Evolutionary conservation across 352 stramenopile species (phyloP), one percentile per base, ranked within the genome.

Genomic region (Pythium plurisporium): DNA sequence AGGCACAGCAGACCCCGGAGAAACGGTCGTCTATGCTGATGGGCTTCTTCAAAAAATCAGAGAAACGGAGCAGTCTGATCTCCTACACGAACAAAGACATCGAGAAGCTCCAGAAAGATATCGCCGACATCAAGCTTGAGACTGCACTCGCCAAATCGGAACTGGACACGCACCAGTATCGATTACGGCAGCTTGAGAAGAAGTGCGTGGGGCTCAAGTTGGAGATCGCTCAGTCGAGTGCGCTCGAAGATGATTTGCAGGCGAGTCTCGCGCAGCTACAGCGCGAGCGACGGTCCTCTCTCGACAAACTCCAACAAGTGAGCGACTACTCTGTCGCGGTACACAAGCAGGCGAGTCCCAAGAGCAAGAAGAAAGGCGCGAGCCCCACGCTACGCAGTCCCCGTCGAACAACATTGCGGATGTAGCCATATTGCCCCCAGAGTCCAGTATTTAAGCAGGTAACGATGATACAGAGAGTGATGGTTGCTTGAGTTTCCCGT

Each of bases 121-220:
- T 89, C 25, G 79, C 79, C 1, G 79, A 87, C 59, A 79, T 67
- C 1, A 89, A 89, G 61, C 65, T 89, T 17, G 60, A 72, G 3
- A 73, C 77, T 9, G 79, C 79, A 10, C 48, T 81, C 15, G 74
- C 72, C 22, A 86, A 86, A 53, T 73, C 71, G 0, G 77, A 87
- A 49, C 59, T 82, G 23, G 79, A 89, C 25, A 68, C 76, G 49
- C 72, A 82, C 25, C 82, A 84, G 23, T 81, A 87, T 26, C 74
- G 70, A 1, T 53, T 85, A 47, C 75, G 76, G 25, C 68, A 82
- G 55, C 62, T 84, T 20, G 74, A 89, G 59, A 79, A 82, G 34
- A 78, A 82, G 52, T 82, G 71, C 34, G 73, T 69, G 15, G 59
- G 55, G 45, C 45, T 86, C 56, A 89, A 89, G 66, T 67, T 89